These are phyloP conservation scores for Aotearoamyces nothofagi DNA, from an alignment of 2,329 filamentous ascomycete genomes.

Conservation along the genomic window DNA sequence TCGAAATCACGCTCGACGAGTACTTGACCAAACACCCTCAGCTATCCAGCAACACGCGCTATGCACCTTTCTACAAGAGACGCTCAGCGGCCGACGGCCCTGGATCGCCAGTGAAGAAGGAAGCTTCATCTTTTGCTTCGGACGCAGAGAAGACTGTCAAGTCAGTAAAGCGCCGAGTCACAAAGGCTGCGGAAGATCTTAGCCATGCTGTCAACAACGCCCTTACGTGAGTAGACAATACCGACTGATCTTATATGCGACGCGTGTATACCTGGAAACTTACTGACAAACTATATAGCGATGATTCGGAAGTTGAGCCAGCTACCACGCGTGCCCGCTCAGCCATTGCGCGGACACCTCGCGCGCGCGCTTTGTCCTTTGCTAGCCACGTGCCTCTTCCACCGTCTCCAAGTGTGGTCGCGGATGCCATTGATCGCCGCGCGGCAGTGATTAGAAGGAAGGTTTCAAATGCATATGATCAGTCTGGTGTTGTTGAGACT, in stretches of 20 bases:
- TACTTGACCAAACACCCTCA: conserved; percentile 54
- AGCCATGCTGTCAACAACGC: conserved; percentile 5
- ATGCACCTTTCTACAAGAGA: conserved; percentile 61
- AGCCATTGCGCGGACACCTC: conserved; percentile 17
- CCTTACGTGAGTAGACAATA: conserved; percentile 16
- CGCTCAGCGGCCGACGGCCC: conserved; percentile 36
- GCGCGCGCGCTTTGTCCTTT: conserved; percentile 11
- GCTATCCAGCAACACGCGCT: conserved; percentile 45
- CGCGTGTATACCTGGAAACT: too few relatives aligned
- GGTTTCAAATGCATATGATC: conserved; percentile 46
- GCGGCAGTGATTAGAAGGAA: conserved; percentile 51
- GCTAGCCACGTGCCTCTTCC: conserved; percentile 47
- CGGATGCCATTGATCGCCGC: conserved; percentile 58
- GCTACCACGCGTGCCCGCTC: conserved; percentile 13
- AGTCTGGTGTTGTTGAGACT: conserved; percentile 50
- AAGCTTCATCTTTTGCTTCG: conserved; percentile 23
- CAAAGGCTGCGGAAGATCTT: conserved; percentile 26
- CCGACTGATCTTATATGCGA: too few relatives aligned
- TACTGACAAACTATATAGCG: conserved; percentile 8
- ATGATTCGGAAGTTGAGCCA: conserved; percentile 18
- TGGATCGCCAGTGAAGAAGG: conserved; percentile 46
- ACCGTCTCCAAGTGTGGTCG: conserved; percentile 66
- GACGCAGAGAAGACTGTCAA: conserved; percentile 25
- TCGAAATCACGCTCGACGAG: conserved; percentile 61
- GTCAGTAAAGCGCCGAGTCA: conserved; percentile 28